Conservation (phyloP, 106 monocot genomes). For the Chionographis japonica region DNA sequence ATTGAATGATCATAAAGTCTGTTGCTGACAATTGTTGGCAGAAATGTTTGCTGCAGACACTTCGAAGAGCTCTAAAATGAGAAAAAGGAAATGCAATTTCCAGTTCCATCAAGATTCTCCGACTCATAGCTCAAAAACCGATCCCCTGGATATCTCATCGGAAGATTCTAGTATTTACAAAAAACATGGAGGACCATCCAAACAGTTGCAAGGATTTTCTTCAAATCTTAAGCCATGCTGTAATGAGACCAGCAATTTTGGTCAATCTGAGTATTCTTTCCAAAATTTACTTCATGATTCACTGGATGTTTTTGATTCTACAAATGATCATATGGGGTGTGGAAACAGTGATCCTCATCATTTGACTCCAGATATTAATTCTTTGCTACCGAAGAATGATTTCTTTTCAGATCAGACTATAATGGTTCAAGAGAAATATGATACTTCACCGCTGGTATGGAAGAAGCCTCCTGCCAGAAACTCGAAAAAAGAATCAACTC, state of each 20-base stretch:
- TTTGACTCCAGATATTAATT: conserved; percentile 13
- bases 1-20: neutral
- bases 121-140: neutral
- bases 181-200: conserved; percentile 14
- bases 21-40: conserved; percentile 9
- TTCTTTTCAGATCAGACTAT: conserved; percentile 10
- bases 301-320: conserved; percentile 5
- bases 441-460: conserved; percentile 4
- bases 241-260: conserved; percentile 7
- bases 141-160: conserved; percentile 12
- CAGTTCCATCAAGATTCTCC: conserved; percentile 14
- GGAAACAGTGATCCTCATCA: conserved; percentile 7
- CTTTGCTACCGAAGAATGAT: conserved; percentile 11
- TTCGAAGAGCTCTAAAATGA: conserved; percentile 11
- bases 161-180: conserved; percentile 24
- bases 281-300: conserved; percentile 3
- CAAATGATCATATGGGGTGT: conserved; percentile 8
- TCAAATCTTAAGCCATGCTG: conserved; percentile 22
- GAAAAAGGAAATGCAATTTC: conserved; percentile 11
- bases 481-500: conserved; percentile 9
- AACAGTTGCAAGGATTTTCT: conserved; percentile 6
- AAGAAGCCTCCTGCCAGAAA: conserved; percentile 10
- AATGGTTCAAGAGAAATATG: conserved; percentile 7
- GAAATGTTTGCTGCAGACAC: conserved; percentile 9
- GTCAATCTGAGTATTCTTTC: conserved; percentile 3